A percentile compares a stretch with the other conserved stretches of the same genome.
phyloP scores from a whole-genome alignment of 1,284 basidiomycete species.

The Marasmius fiardii region DNA sequence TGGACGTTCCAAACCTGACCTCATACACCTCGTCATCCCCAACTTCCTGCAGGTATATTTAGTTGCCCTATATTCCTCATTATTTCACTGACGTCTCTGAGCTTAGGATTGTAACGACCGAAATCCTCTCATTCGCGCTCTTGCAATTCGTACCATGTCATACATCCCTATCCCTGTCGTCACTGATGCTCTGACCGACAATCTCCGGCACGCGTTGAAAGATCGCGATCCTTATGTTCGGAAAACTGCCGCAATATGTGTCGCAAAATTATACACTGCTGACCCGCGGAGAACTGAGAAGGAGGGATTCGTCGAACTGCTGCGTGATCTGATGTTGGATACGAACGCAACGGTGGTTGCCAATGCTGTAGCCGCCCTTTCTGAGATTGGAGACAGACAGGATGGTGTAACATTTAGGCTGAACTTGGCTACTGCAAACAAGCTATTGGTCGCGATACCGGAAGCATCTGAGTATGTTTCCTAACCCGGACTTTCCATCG shows the following conservation, averaged over 20 bases:
- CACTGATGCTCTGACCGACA: conserved; percentile 78
- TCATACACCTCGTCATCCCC: conserved; percentile 84
- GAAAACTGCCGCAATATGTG: conserved; percentile 93
- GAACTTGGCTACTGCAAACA: conserved; percentile 80
- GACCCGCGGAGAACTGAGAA: conserved; percentile 85
- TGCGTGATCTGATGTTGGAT: conserved; percentile 89
- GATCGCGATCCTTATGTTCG: conserved; percentile 95
- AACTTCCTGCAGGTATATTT: conserved; percentile 78
- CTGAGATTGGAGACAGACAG: conserved; percentile 87
- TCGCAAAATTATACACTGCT: conserved; percentile 86
- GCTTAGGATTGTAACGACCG: conserved; percentile 85
- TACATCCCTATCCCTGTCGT: conserved; percentile 88
- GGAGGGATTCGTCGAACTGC: conserved; percentile 79
- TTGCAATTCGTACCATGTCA: conserved; percentile 95
- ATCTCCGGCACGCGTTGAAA: conserved; percentile 82
- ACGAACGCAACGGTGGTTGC: conserved; percentile 92
- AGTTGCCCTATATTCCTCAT: not conserved
- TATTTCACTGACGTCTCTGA: conserved; percentile 6
- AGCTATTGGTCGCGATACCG: conserved; percentile 78
- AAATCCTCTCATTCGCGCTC: conserved; percentile 88
- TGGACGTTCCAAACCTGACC: conserved; percentile 83
- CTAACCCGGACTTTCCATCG: conserved; percentile 5
- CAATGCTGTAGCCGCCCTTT: conserved; percentile 92
- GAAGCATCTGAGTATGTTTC: conserved; percentile 87
- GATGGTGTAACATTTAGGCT: conserved; percentile 89